phyloP scores from a whole-genome alignment of 1,284 basidiomycete species.

The Naganishia liquefaciens region DNA sequence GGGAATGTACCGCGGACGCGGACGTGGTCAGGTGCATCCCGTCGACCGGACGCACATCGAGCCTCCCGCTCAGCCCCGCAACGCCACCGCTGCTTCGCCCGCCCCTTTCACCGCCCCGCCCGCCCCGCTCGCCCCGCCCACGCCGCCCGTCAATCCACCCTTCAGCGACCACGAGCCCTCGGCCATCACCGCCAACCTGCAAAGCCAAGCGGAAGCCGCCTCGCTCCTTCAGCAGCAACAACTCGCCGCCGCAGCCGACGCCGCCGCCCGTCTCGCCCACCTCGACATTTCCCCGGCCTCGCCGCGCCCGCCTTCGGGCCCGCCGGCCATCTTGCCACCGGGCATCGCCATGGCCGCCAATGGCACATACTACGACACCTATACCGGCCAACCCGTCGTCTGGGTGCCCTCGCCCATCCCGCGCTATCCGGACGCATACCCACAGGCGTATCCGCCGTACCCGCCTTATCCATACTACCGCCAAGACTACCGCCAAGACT shows the following conservation, averaged over 20 bases:
- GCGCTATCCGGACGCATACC: slow-evolving; percentile 41
- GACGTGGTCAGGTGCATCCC: slow-evolving; percentile 51
- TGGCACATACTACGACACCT: slow-evolving; percentile 73
- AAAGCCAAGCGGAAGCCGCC: slow-evolving; percentile 32
- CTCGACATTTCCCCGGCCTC: slow-evolving; percentile 26
- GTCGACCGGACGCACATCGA: not conserved
- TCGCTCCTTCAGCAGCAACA: slow-evolving; percentile 30
- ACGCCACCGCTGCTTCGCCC: not conserved
- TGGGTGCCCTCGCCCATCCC: slow-evolving; percentile 61
- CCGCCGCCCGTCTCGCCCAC: slow-evolving; percentile 16
- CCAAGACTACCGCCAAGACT: not conserved
- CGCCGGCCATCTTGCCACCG: slow-evolving; percentile 59
- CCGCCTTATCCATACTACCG: not conserved
- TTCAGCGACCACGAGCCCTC: slow-evolving; percentile 17
- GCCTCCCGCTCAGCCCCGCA: not conserved
- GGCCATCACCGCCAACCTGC: slow-evolving; percentile 27
- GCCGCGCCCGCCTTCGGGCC: slow-evolving; percentile 8
- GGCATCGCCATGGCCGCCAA: slow-evolving; percentile 71
- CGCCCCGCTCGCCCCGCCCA: slow-evolving; percentile 17
- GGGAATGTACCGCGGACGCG: slow-evolving; percentile 36
- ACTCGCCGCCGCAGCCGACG: slow-evolving; percentile 26
- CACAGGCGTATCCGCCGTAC: slow-evolving; percentile 15
- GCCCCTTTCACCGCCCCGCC: not conserved
- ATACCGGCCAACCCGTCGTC: slow-evolving; percentile 73
- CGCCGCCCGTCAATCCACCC: slow-evolving; percentile 4